Evolutionary conservation across 179 eudicot species (phyloP).

Genomic region (Camellia oleifera): DNA sequence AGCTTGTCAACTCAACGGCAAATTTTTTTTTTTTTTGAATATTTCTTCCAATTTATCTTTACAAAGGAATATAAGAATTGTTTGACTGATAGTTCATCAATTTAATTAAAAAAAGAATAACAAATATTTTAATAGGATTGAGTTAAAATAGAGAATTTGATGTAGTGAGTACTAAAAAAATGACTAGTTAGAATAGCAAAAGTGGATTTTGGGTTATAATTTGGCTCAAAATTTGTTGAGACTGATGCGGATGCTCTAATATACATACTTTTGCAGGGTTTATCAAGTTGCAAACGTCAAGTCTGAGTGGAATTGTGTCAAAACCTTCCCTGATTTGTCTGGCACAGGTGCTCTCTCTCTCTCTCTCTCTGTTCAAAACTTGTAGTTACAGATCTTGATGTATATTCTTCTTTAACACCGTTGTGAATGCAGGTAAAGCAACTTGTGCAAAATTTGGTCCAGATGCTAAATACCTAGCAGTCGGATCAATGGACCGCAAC

Average conservation of each 20-base stretch:
- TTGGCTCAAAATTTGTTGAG: no score
- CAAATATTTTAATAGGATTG: no score
- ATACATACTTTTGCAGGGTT: slow-evolving; percentile 50
- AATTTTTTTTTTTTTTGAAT: no score
- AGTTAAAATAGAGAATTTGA: no score
- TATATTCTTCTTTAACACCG: neutral
- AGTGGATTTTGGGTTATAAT: no score
- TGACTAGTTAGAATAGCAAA: no score
- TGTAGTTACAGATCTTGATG: neutral
- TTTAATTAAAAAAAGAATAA: no score
- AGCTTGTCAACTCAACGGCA: no score
- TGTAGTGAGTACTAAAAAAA: no score
- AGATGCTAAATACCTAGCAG: slow-evolving; percentile 85
- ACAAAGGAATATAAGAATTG: no score
- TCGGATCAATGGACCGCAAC: slow-evolving; percentile 82
- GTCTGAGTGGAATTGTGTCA: slow-evolving; percentile 87
- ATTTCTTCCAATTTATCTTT: no score
- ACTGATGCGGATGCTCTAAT: neutral
- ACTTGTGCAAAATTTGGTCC: slow-evolving; percentile 72
- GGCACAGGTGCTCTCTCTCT: slow-evolving; percentile 71
- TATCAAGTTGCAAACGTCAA: slow-evolving; percentile 95
- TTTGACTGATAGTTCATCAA: no score
- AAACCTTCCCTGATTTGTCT: slow-evolving; percentile 88
- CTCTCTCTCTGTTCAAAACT: neutral
- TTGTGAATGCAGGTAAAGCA: slow-evolving; percentile 58